Evolutionary conservation across 768 basidiomycete species (phyloP), one percentile per base, ranked within the genome.

Genomic region (Boletus rex-veris): DNA sequence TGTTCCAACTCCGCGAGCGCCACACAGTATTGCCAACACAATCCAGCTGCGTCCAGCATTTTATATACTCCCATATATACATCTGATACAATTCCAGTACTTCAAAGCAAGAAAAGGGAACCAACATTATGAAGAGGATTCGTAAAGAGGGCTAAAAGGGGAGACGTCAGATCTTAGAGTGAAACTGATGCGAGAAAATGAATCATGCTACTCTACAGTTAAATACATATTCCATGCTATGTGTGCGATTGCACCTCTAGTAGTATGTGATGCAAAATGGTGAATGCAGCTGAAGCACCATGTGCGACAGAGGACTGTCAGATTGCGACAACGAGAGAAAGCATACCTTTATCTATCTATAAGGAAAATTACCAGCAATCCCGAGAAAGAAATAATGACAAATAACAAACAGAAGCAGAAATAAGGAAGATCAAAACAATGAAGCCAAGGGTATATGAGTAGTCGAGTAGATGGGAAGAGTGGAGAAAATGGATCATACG

Each of bases 221-320:
- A 1, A 7, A 54, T 59, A 45, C 37, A 36, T 30, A 57, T 63
- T 45, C 45, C n/a, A 58, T 64, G 57, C 52, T 10, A 42, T 64
- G 48, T 16, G 28, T 65, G 54, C 33, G 19, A 52, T 33, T 62
- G 47, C 53, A 59, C 26, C 16, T 62, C 55, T 65, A 63, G 12
- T 35, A 26, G 28, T 35, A n/a, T 54, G 16, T 21, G 24, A 49
- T 65, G 57, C 33, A 40, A 48, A 53, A 30, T 42, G 4, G 41
- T 39, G 18, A 46, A n/a, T 36, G 33, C 18, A 19, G 18, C 19
- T 53, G 33, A 33, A 28, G 33, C 21, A n/a, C 15, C 10, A 7
- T 41, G n/a, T 43, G 39, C 33, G 28, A 45, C 31, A 7, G 12
- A 14, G 19, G 18, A 30, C 42, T 48, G 39, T 40, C 16, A 10